Base-by-base conservation (phyloP, 2,329 filamentous ascomycete genomes). In the Biscogniauxia mediterranea region DNA sequence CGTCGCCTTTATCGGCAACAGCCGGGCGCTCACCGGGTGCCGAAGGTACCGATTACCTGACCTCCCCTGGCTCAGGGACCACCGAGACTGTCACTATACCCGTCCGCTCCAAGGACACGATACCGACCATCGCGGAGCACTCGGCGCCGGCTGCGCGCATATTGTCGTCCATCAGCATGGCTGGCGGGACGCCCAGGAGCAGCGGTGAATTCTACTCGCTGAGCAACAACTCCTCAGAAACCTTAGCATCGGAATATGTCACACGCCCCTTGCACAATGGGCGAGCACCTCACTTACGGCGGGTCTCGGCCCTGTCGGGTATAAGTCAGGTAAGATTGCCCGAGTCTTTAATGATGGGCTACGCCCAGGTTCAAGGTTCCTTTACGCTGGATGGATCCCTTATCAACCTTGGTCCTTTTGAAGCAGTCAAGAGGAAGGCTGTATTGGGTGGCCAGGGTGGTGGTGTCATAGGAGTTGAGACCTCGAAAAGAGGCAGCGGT, bases 311-410 rank as follows among this genome's bases (percentile, higher is more conserved):
- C 56, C 70, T 82, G 58, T 70, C 75, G 62, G 75, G 64, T 58
- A 73, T 74, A 61, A 77, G 78, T 64, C 78, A 79, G 54, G 73
- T 80, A 50, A 80, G 78, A 68, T 74, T 81, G 49, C 87, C 91
- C 0, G 93, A 98, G 73, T 89, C 89, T 1, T 79, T 99, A 58
- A 96, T 99, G 87, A 99, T 99, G 95, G 95, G 93, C 0, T 99
- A 96, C 76, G 94, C 92, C 2, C 95, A 99, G 70, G 86, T 98
- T 2, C 91, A 92, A 75, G 95, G 95, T 3, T 93, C 91, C 0
- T 99, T 99, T 69, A 92, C 88, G 0, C 79, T 99, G 6, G 95
- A 99, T 72, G 93, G 93, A 0, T 97, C 95, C 1, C 79, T 99
- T 21, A 88, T 99, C 62, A 94, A 96, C 69, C 88, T 96, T 49